Percentiles rank a stretch among this genome's conserved stretches.
Conservation (phyloP, 768 basidiomycete genomes). For the Boletus rubropictus region DNA sequence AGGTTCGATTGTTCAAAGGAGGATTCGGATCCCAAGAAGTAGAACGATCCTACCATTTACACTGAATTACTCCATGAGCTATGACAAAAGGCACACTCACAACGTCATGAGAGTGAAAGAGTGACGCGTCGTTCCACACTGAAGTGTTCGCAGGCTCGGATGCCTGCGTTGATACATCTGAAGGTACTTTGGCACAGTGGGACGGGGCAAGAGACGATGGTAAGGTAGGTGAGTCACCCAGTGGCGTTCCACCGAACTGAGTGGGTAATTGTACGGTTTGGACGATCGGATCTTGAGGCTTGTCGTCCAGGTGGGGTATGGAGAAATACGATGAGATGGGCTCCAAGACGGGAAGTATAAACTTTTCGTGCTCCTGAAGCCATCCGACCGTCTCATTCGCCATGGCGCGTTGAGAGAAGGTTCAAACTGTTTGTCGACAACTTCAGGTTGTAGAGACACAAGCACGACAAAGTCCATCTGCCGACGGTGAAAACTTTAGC, state of each 20-base stretch:
- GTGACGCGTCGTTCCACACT: constrained; percentile 19
- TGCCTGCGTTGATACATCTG: neutral
- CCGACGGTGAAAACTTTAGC: too few relatives aligned
- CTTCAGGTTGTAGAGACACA: too few relatives aligned
- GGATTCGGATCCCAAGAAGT: constrained; percentile 60
- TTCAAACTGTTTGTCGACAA: neutral
- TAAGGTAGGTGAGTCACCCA: neutral
- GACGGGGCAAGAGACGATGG: neutral
- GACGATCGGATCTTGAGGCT: constrained; percentile 75
- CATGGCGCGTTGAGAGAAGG: neutral
- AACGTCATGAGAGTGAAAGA: neutral
- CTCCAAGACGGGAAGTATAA: constrained; percentile 29
- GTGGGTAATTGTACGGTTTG: constrained; percentile 39
- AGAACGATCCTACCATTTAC: constrained; percentile 38
- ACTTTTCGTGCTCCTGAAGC: constrained; percentile 15
- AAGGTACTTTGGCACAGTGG: neutral
- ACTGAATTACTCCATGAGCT: constrained; percentile 2
- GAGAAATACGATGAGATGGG: constrained; percentile 47
- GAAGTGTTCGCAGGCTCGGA: neutral
- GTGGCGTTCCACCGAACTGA: neutral
- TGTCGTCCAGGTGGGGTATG: constrained; percentile 60
- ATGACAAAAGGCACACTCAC: constrained; percentile 14
- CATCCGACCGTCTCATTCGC: constrained; percentile 6
- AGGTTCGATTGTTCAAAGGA: constrained; percentile 31
- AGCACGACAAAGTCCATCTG: too few relatives aligned